Evolutionary conservation across 179 eudicot species (phyloP).

Genomic region (Beta corolliflora): DNA sequence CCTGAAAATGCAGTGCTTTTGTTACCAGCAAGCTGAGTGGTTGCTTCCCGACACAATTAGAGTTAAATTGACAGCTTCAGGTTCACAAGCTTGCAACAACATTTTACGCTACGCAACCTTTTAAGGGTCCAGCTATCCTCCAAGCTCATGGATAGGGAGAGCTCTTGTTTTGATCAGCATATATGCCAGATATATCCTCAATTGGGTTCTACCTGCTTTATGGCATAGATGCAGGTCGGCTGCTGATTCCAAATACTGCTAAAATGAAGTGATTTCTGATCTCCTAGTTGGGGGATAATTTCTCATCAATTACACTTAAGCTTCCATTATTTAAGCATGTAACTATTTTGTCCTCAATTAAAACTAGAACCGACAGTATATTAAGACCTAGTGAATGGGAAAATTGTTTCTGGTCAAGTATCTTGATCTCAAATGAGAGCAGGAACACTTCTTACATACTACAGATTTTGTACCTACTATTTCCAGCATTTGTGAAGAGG

Average conservation of each 20-base stretch:
- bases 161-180: neutral
- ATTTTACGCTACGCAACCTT: neutral
- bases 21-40: too few species aligned
- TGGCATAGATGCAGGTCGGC: neutral
- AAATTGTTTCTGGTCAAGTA: neutral
- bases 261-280: neutral
- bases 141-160: neutral
- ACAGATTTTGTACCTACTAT: neutral
- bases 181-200: neutral
- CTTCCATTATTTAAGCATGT: neutral
- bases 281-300: neutral
- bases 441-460: neutral
- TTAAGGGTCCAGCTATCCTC: neutral
- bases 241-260: neutral
- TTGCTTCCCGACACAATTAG: neutral
- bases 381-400: neutral
- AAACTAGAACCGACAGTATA: neutral
- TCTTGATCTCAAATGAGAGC: neutral
- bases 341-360: neutral
- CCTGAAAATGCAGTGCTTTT: neutral
- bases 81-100: slow-evolving; percentile 17
- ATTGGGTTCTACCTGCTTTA: neutral
- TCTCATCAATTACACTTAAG: neutral
- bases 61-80: slow-evolving; percentile 41
- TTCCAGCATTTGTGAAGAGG: neutral